Base-by-base conservation (phyloP, 2,329 filamentous ascomycete species). In the Monosporascus sp. region DNA sequence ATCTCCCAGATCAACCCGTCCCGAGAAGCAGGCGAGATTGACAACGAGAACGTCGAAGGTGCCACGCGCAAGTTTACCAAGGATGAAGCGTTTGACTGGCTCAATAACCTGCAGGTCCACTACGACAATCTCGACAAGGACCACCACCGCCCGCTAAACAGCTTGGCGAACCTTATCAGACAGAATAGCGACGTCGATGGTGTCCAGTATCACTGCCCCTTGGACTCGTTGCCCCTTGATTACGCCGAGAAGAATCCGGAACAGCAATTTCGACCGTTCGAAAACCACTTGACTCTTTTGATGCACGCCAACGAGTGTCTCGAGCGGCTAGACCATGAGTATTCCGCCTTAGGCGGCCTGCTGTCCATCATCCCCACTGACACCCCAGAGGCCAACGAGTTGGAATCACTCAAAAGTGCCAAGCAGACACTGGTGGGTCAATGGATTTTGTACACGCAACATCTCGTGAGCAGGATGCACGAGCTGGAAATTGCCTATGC, bases 321-420 rank as follows among this genome's bases (percentile, higher is more conserved):
- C 6, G 81, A 84, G 68, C 71, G 79, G 2, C 74, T 85, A 7
- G 82, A 85, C 58, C 79, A 84, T 61, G 81, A 84, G 63, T 81
- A 77, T 60, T 73, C 74, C 44, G 70, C 74, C 25, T 77, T 78
- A 37, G 82, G 82, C 17, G 82, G 82, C 2, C 67, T 85, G 18
- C 69, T 85, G 43, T 74, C 77, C 18, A 67, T 84, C 7, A 72
- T 85, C 1, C 82, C 81, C 0, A 69, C 70, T 2, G 69, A 72
- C 17, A 63, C 65, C 3, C 65, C 65, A 6, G 58, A 68, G 6
- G 67, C 70, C 50, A 59, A 60, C 17, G 64, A 69, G 14, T 69
- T 77, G 49, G 67, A 74, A 27, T 61, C 67, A 22, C 68, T 71
- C 14, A 54, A 55, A 3, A 53, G 59, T 20, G 78, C 76, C 18